Base-by-base conservation (phyloP, 2,329 filamentous ascomycete species). In the Penicillium rolfsii region DNA sequence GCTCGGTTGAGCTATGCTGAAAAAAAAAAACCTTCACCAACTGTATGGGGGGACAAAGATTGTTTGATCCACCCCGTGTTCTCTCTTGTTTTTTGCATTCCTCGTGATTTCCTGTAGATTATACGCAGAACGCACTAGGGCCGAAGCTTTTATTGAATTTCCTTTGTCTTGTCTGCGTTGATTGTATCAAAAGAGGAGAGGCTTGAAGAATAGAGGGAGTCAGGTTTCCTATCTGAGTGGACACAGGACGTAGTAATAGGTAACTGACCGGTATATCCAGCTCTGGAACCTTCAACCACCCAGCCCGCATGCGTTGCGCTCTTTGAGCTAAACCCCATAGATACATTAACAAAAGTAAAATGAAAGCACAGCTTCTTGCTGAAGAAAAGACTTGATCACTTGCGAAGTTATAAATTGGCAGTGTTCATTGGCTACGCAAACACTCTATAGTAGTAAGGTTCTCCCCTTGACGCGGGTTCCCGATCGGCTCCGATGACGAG, bases 61-160 rank as follows among this genome's bases (percentile, higher is more conserved):
- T 55, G 9, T 5, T 26, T 46, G 52, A 54, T 54, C 24, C 26
- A 19, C 65, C 64, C 58, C 56, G 55, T 62, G 64, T 60, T 59
- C 49, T 60, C 61, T 65, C 61, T 66, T 67, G 60, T 68, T 36
- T 33, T 72, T 72, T 71, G 64, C 72, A 69, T 70, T 68, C 67
- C 63, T 66, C 66, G 65, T 69, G 66, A 69, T 69, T 70, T 67
- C 63, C 68, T 73, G 72, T 74, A 74, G 70, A 74, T 71, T 74
- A 74, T 70, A 68, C 66, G 66, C 67, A 69, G 67, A 71, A 70
- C 71, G 64, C 69, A 72, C 62, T 64, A 71, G 66, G 70, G 70
- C 71, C 64, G 67, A 70, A 66, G 55, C 57, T 55, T 67, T 66
- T 65, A 53, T 58, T 67, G 65, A 73, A 70, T 73, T 67, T 58